Evolutionary conservation across 441 rosid genomes (phyloP).

Genomic region (Flueggea neowawraea): DNA sequence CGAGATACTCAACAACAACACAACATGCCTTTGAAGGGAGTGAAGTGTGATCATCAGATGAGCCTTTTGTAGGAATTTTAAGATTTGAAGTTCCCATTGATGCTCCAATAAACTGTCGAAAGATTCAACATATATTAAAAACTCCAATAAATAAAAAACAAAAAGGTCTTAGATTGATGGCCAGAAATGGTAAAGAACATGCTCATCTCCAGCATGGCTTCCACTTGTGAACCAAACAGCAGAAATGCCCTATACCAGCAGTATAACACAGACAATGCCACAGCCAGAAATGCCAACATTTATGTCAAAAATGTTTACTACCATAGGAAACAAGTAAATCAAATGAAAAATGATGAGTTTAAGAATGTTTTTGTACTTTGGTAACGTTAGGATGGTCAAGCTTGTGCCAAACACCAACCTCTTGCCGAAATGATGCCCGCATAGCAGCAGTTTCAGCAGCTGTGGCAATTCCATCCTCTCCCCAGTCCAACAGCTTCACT

Average conservation of each 20-base stretch:
- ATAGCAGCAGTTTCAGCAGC: conserved; percentile 65
- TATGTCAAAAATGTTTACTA: background rate
- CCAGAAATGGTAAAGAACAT: background rate
- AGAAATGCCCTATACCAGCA: background rate
- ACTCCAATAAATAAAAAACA: background rate
- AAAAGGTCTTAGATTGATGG: background rate
- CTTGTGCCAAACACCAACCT: conserved; percentile 97
- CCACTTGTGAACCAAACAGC: background rate
- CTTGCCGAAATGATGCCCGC: conserved; percentile 75
- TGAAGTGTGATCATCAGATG: conserved; percentile 27
- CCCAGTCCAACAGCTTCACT: conserved; percentile 93
- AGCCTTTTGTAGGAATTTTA: conserved; percentile 43
- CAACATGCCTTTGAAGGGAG: conserved; percentile 80
- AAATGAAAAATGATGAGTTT: background rate
- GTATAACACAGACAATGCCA: conserved; percentile 1
- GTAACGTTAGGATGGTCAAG: conserved; percentile 92
- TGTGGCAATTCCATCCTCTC: conserved; percentile 78
- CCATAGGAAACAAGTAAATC: background rate
- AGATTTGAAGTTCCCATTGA: conserved; percentile 88
- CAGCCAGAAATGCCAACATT: conserved; percentile 2
- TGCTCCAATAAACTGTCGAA: conserved; percentile 66
- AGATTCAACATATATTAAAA: background rate
- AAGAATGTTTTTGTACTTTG: conserved; percentile 33
- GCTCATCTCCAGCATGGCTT: too few species aligned
- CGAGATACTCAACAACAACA: conserved; percentile 75